A percentile compares a stretch with the other conserved stretches of the same genome.
Conservation (phyloP, 371 early-diverging fungal genomes). For the Mucor piriformis region DNA sequence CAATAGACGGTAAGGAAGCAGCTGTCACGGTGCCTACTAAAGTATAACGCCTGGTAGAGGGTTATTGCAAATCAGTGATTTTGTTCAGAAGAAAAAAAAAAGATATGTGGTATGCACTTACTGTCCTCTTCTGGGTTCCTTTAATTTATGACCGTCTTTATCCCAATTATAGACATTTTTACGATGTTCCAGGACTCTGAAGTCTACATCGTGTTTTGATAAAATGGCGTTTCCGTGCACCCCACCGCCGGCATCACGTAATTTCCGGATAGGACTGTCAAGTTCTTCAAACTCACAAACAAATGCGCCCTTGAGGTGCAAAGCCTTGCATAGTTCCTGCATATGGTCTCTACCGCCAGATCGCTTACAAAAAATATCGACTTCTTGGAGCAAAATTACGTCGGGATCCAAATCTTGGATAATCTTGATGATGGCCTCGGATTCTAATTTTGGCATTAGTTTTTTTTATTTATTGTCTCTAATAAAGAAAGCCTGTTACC, state of each 20-base stretch:
- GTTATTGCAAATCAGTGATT: no score
- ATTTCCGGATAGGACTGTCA: conserved; percentile 57
- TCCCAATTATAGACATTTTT: conserved; percentile 79
- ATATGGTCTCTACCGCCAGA: conserved; percentile 68
- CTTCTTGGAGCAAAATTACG: conserved; percentile 69
- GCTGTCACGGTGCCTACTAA: conserved; percentile 57
- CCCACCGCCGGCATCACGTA: conserved; percentile 73
- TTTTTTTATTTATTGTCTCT: background rate
- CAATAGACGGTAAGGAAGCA: conserved; percentile 43
- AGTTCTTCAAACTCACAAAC: conserved; percentile 80
- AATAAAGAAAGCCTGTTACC: conserved; percentile 16
- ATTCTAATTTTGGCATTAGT: conserved; percentile 27
- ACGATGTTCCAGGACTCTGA: conserved; percentile 65
- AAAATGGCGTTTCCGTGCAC: conserved; percentile 86
- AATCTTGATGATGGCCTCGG: conserved; percentile 58
- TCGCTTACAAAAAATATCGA: conserved; percentile 74
- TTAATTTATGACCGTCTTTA: conserved; percentile 57
- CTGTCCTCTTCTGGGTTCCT: conserved; percentile 70
- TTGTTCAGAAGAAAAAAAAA: background rate
- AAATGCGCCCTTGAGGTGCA: conserved; percentile 68
- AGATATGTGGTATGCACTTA: conserved; percentile 25
- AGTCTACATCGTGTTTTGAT: conserved; percentile 66
- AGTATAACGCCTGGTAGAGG: conserved; percentile 55
- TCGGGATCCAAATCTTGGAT: conserved; percentile 67
- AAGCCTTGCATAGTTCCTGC: conserved; percentile 50